Evolutionary conservation across 73 alveolate genomes (phyloP).

Genomic region (Tetrahymena thermophila): DNA sequence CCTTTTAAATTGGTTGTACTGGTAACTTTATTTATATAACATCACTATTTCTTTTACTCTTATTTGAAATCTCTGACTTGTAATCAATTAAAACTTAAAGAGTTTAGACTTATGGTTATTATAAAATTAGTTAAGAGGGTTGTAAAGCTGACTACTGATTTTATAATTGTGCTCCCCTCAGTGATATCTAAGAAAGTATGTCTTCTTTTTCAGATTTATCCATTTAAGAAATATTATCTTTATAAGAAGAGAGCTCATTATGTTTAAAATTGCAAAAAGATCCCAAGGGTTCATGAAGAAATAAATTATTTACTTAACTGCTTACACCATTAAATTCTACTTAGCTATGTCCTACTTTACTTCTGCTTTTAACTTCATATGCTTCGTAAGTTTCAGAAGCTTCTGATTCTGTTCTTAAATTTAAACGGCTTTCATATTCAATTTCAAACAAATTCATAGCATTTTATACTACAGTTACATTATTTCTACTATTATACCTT

Average conservation of each 20-base stretch:
- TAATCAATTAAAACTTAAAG: neutral
- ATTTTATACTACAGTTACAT: neutral
- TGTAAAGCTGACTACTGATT: neutral
- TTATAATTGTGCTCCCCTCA: neutral
- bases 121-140: neutral
- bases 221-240: neutral
- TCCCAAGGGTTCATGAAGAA: neutral
- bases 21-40: neutral
- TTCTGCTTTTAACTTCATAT: neutral
- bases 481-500: neutral
- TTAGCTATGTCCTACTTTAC: neutral
- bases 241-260: neutral
- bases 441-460: neutral
- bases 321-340: neutral
- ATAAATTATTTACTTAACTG: neutral
- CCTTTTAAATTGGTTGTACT: neutral
- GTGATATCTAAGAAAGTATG: neutral
- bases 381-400: neutral
- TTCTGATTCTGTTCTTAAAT: neutral
- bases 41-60: neutral
- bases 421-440: neutral
- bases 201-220: neutral
- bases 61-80: neutral
- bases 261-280: neutral
- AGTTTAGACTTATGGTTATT: neutral